These are phyloP conservation scores for Zygnema circumcarinatum DNA, from an alignment of 139 green algal genomes.

Conservation along the genomic window DNA sequence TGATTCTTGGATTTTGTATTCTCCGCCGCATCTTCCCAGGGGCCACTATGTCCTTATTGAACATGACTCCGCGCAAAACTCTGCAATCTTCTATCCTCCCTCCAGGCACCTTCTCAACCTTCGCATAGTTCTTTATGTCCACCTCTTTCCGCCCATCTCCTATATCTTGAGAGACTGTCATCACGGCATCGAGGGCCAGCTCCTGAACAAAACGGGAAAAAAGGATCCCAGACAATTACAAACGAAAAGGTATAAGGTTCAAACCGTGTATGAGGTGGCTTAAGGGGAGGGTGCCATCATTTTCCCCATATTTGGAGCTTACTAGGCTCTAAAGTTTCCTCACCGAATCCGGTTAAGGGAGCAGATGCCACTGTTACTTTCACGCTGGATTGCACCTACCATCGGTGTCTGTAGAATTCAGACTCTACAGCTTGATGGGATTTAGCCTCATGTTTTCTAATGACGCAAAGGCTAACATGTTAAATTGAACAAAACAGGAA, in stretches of 20 bases:
- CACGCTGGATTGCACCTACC: too few species aligned
- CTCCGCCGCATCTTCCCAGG: conserved; percentile 92
- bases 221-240: background rate
- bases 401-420: too few species aligned
- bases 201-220: conserved; percentile 63
- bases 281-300: background rate
- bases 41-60: conserved; percentile 97
- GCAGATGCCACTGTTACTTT: too few species aligned
- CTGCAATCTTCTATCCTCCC: conserved; percentile 69
- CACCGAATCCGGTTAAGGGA: too few species aligned
- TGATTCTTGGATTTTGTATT: conserved; percentile 92
- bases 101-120: conserved; percentile 95
- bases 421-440: too few species aligned
- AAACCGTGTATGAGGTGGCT: background rate
- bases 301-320: too few species aligned
- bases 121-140: conserved; percentile 98
- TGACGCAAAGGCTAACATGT: too few species aligned
- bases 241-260: background rate
- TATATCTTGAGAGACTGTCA: conserved; percentile 74
- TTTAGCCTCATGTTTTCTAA: too few species aligned
- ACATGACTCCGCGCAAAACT: conserved; percentile 95
- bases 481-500: too few species aligned
- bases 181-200: conserved; percentile 93
- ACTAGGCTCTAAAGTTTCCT: too few species aligned
- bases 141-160: conserved; percentile 82